Evolutionary conservation across 2,329 filamentous ascomycete genomes (phyloP).

Genomic region (Talaromyces sp.): DNA sequence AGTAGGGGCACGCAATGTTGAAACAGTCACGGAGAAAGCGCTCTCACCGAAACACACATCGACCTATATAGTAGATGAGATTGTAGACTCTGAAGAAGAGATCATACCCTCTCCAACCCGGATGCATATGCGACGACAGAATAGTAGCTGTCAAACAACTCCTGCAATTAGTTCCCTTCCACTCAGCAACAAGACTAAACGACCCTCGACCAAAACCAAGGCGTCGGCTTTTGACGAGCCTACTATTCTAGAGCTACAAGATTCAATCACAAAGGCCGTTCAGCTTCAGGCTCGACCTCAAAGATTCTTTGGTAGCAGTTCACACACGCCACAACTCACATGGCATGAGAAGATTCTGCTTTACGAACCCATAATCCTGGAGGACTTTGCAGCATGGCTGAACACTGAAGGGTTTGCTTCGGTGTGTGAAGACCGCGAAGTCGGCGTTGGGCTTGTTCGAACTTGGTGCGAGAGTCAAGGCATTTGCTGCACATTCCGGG

Average conservation of each 20-base stretch:
- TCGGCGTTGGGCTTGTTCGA: conserved; percentile 66
- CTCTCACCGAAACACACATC: conserved; percentile 14
- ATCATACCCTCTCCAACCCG: conserved; percentile 28
- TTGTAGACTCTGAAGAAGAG: conserved; percentile 39
- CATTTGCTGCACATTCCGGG: conserved; percentile 61
- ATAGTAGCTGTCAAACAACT: background rate
- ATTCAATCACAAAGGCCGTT: conserved; percentile 49
- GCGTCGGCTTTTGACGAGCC: conserved; percentile 1
- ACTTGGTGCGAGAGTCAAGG: conserved; percentile 87
- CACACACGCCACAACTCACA: conserved; percentile 43
- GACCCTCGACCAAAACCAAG: conserved; percentile 14
- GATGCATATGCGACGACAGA: conserved; percentile 21
- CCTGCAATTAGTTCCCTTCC: conserved; percentile 2
- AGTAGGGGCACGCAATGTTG: background rate
- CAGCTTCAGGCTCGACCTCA: conserved; percentile 36
- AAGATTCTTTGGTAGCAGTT: conserved; percentile 36
- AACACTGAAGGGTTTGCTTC: conserved; percentile 66
- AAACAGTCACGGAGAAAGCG: background rate
- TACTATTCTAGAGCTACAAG: conserved; percentile 41
- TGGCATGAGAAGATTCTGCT: conserved; percentile 94
- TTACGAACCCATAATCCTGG: conserved; percentile 84
- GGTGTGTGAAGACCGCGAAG: conserved; percentile 63
- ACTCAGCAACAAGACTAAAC: background rate
- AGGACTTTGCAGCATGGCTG: conserved; percentile 79
- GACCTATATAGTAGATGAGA: conserved; percentile 32